Conservation (phyloP, 441 rosid species). For the Erodium chrysanthum region DNA sequence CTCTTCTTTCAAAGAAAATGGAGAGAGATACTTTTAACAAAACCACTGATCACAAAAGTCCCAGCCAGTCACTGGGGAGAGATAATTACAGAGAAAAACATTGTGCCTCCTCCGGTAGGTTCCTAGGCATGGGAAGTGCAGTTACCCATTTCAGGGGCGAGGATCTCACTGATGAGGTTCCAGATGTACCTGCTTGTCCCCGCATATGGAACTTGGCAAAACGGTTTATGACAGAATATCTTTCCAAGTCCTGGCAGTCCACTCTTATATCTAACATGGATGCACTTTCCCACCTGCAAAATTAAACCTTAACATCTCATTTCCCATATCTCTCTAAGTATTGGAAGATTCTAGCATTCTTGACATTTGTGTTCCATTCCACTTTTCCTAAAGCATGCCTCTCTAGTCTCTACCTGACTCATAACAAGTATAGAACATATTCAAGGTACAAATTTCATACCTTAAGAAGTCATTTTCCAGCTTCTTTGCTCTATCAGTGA, state of each 20-base stretch:
- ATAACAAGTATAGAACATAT: not conserved
- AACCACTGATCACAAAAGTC: conserved; percentile 20
- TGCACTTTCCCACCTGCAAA: conserved; percentile 57
- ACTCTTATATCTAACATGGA: conserved; percentile 52
- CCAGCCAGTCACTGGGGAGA: conserved; percentile 29
- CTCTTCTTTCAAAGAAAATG: no score
- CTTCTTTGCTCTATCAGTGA: conserved; percentile 41
- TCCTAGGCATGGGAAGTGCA: conserved; percentile 58
- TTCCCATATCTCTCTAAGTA: not conserved
- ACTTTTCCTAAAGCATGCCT: not conserved
- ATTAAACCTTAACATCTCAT: not conserved
- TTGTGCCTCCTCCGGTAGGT: conserved; percentile 71
- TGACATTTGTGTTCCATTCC: not conserved
- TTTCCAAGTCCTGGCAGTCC: conserved; percentile 72
- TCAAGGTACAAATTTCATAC: conserved; percentile 20
- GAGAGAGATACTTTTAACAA: conserved; percentile 14
- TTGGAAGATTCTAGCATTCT: not conserved
- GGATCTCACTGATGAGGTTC: conserved; percentile 30
- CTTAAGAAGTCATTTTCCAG: conserved; percentile 49
- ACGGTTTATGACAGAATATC: conserved; percentile 63
- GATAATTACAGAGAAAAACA: conserved; percentile 69
- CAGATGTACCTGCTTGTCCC: conserved; percentile 37
- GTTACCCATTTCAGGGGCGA: conserved; percentile 53
- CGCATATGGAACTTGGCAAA: conserved; percentile 72
- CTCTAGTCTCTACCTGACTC: not conserved